Percentiles rank a stretch among this genome's conserved stretches.
Evolutionary conservation across 2,329 filamentous ascomycete genomes (phyloP).

Genomic region (Cladosporium velox): DNA sequence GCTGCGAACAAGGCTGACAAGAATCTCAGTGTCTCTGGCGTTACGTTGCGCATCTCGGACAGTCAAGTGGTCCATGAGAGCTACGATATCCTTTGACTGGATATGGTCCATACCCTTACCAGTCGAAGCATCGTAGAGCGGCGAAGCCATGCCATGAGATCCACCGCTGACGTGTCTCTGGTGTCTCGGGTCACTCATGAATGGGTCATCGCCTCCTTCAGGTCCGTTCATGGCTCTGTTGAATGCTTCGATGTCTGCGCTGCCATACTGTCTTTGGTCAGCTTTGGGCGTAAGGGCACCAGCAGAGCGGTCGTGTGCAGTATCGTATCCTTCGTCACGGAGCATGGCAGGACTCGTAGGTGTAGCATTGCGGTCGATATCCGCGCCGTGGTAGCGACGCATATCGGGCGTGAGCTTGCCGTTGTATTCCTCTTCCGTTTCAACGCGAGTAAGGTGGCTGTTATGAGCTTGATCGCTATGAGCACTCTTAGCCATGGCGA

Average conservation of each 20-base stretch:
- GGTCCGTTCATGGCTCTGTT: constrained; percentile 51
- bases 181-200: constrained; percentile 60
- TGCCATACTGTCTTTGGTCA: constrained; percentile 47
- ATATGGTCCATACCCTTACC: constrained; percentile 88
- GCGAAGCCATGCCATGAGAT: constrained; percentile 87
- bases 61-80: constrained; percentile 97
- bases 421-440: constrained; percentile 39
- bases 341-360: constrained; percentile 58
- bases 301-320: constrained; percentile 56
- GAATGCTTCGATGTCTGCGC: constrained; percentile 58
- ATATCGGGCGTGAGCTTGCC: constrained; percentile 42
- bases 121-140: constrained; percentile 85
- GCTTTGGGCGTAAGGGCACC: constrained; percentile 50
- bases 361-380: constrained; percentile 27
- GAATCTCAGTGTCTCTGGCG: constrained; percentile 92
- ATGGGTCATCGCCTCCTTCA: constrained; percentile 53
- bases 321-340: constrained; percentile 91
- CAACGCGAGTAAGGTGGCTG: constrained; percentile 38
- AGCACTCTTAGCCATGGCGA: constrained; percentile 25
- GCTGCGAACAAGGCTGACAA: constrained; percentile 89
- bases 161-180: constrained; percentile 77
- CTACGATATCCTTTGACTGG: constrained; percentile 93
- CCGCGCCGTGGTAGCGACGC: constrained; percentile 11
- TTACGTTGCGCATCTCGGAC: constrained; percentile 95
- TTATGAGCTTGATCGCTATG: constrained; percentile 26